Base-by-base conservation (phyloP, 2,329 filamentous ascomycete genomes). In the Aspergillus viridinutans region DNA sequence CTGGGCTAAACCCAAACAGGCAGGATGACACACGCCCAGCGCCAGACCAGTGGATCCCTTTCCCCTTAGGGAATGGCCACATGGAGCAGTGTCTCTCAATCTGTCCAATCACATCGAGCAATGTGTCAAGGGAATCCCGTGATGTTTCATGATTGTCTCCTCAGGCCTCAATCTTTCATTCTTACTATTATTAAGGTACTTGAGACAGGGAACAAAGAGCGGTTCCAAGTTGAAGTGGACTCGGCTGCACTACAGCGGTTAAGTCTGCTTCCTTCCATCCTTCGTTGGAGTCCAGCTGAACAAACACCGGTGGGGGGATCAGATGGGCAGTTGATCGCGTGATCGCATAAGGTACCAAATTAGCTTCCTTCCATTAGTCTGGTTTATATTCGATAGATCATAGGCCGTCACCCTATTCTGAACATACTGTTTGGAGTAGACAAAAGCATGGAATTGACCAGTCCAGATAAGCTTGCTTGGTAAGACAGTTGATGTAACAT, bases 31-130 rank as follows among this genome's bases (percentile, higher is more conserved):
- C 51, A 25, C 52, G 43, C 12, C 17, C 52, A 28, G 26, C 14
- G 5, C 12, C 32, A 7, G 43, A 17, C 12, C 23, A 49, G 52
- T 54, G 52, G 52, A 54, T 54, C 29, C 20, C 43, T 54, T 54
- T 38, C 52, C 52, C 3, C 9, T 54, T 54, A 6, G 2, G 52
- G 29, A 45, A 1, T 14, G 42, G 21, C n/a, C n/a, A 45, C 42
- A 12, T 12, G 42, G 42, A 20, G 42, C 42, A 23, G 2, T 23
- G n/a, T 20, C 42, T 45, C 9, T 23, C n/a, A n/a, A n/a, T n/a
- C n/a, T n/a, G 8, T 1, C 42, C 42, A 45, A 45, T 45, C 20
- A 12, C 0, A 20, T 4, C 3, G 0, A 23, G 8, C n/a, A 17
- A 45, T 45, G 42, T 45, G 42, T 20, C 42, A 45, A 23, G 12